phyloP scores from a whole-genome alignment of 495 filamentous ascomycete species.

The Opeltia flavorubescens region DNA sequence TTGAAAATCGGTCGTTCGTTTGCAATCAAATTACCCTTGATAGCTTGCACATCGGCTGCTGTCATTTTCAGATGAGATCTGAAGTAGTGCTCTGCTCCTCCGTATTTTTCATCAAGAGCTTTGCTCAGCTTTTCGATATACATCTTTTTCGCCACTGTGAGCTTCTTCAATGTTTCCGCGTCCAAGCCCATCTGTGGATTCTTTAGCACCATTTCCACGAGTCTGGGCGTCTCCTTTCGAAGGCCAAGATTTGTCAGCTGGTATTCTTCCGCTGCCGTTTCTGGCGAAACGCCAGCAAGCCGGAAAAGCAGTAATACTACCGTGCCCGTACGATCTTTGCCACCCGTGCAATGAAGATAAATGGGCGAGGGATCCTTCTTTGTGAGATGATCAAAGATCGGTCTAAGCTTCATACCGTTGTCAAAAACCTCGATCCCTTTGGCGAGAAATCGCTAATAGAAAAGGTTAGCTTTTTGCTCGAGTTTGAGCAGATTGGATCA shows the following conservation, averaged over 20 bases:
- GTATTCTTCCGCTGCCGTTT: background rate
- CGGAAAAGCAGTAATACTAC: background rate
- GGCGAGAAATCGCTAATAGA: conserved; percentile 1
- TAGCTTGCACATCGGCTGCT: conserved; percentile 7
- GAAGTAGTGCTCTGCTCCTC: conserved; percentile 11
- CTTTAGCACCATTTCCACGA: background rate
- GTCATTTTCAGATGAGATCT: conserved; percentile 5
- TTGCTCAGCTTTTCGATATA: conserved; percentile 16
- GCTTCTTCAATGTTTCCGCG: conserved; percentile 1
- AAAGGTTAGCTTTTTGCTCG: too few species aligned
- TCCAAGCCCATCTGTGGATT: background rate
- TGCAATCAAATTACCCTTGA: conserved; percentile 5
- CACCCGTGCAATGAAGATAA: background rate
- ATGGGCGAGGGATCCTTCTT: background rate
- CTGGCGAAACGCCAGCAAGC: background rate
- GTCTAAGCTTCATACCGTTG: background rate
- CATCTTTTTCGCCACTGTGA: conserved; percentile 9
- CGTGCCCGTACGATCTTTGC: background rate
- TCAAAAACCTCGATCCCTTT: background rate
- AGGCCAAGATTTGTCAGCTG: background rate
- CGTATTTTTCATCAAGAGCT: conserved; percentile 9
- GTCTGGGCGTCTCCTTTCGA: background rate
- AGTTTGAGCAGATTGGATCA: too few species aligned
- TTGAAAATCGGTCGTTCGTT: conserved; percentile 7
- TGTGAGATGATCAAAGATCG: background rate